Base-by-base conservation (phyloP, 176 grass and related monocot genomes). In the Phoenix dactylifera region DNA sequence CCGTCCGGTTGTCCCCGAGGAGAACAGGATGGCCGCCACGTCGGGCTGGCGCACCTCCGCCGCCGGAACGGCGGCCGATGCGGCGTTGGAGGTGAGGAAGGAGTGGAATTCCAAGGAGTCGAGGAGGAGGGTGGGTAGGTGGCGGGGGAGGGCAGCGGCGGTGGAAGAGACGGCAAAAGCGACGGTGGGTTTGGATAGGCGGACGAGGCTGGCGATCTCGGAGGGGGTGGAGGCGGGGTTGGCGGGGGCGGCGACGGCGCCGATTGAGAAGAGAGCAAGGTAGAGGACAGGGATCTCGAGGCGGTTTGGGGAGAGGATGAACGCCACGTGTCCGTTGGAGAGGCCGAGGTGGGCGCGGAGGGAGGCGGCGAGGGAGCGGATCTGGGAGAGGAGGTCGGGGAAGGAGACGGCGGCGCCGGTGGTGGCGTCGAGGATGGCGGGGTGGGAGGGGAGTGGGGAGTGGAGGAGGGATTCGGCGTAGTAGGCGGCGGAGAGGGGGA, bases 1-100 rank as follows among this genome's bases (percentile, higher is more conserved):
- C 54, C 23, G 24, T 12, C 72, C 79, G 4, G 66, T 82, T 17
- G 79, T 82, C 15, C 79, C 79, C 1, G 79, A 82, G 0, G 79
- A 76, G 72, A 53, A 82, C 26, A 70, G 65, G 16, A 76, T 66
- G 18, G 19, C 55, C n/a, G 79, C 79, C 54, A 59, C 4, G 18
- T 76, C 79, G 5, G 59, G 66, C 25, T 82, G 72, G 35, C 4
- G 19, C 6, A 82, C 66, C 39, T 69, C 59, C 26, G 29, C 50
- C 5, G 22, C 49, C 22, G 48, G 12, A 2, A 5, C n/a, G 24
- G 24, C 3, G 15, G 26, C 16, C 12, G 12, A 3, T 1, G 4
- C 5, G 4, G 59, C n/a, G 6, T 4, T 44, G 17, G 25, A 50
- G 26, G 18, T 16, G 2, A 51, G 48, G 7, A 59, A 26, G 57